Conservation (phyloP, 176 grass and related monocot species). For the Eleusine coracana region DNA sequence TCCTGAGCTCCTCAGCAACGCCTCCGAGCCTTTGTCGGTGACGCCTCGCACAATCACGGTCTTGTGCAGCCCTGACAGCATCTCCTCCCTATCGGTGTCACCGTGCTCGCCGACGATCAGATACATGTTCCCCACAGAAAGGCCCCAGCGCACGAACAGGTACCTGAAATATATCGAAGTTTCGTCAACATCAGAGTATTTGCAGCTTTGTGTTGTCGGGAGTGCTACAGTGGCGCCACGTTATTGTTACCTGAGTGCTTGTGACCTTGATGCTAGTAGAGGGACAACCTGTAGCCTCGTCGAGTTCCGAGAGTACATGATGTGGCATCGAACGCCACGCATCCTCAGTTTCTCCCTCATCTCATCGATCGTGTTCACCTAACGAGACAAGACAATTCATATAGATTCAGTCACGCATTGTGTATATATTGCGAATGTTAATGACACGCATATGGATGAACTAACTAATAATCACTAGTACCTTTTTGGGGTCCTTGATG, state of each 20-base stretch:
- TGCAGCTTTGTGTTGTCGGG: not conserved
- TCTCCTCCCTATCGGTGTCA: constrained; percentile 79
- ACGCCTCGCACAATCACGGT: constrained; percentile 71
- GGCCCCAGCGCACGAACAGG: constrained; percentile 87
- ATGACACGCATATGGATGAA: not conserved
- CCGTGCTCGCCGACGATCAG: constrained; percentile 74
- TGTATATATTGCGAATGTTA: not conserved
- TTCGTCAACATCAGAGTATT: not conserved
- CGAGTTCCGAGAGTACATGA: constrained; percentile 83
- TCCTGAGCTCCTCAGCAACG: constrained; percentile 62
- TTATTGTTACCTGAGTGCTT: constrained; percentile 76
- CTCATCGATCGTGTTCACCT: constrained; percentile 72
- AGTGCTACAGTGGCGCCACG: not conserved
- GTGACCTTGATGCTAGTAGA: constrained; percentile 89
- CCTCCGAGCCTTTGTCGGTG: constrained; percentile 80
- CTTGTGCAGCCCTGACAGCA: constrained; percentile 84
- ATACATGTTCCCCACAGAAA: constrained; percentile 84
- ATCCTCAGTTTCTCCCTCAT: constrained; percentile 83
- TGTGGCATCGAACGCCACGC: constrained; percentile 85
- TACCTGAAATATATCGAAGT: constrained; percentile 58
- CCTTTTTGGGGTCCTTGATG: constrained; percentile 76
- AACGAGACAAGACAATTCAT: not conserved
- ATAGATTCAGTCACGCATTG: not conserved
- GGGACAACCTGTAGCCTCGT: constrained; percentile 91
- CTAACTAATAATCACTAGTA: constrained; percentile 35